Base-by-base conservation (phyloP, 1,139 yeast genomes). In the Lodderomyces beijingensis region DNA sequence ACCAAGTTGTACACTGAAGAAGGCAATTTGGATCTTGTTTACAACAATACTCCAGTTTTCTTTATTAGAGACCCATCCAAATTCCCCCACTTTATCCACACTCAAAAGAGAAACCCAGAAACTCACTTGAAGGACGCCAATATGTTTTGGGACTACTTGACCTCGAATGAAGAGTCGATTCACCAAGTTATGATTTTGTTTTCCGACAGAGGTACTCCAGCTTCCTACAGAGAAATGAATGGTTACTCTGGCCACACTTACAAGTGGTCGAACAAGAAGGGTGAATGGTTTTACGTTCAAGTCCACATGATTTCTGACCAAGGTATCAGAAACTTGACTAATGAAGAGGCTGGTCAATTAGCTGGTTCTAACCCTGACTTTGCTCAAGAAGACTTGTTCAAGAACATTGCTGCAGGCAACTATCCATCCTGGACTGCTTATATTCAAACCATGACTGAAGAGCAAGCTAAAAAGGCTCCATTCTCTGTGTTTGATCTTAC, bases 1-100 rank as follows among this genome's bases (percentile, higher is more conserved):
- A 77, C 81, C 48, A 85, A 85, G 64, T 72, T 86, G 50, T 83
- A 83, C 65, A 86, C 95, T 32, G 88, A 84, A 50, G 91, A 85
- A 59, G 95, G 95, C 50, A 81, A 80, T 64, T 69, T 81, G 59
- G 95, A 86, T 67, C 79, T 84, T 70, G 95, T 86, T 25, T 83
- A 79, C 70, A 86, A 85, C 72, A 86, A 86, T 70, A 86, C 95
- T 27, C 95, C 95, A 19, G 75, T 86, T 36, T 86, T 86, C 62
- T 86, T 86, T 64, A 69, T 86, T 45, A 76, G 95, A 56, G 91
- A 86, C 61, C 94, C 94, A 40, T 70, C 83, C 38, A 84, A 86
- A 69, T 86, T 86, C 69, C 94, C 94, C 33, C 80, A 80, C 59
- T 85, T 86, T 56, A 85, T 86, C 53, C 95, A 86, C 70, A 82